Evolutionary conservation across 495 filamentous ascomycete genomes (phyloP).

Genomic region (Aspergillus steynii): DNA sequence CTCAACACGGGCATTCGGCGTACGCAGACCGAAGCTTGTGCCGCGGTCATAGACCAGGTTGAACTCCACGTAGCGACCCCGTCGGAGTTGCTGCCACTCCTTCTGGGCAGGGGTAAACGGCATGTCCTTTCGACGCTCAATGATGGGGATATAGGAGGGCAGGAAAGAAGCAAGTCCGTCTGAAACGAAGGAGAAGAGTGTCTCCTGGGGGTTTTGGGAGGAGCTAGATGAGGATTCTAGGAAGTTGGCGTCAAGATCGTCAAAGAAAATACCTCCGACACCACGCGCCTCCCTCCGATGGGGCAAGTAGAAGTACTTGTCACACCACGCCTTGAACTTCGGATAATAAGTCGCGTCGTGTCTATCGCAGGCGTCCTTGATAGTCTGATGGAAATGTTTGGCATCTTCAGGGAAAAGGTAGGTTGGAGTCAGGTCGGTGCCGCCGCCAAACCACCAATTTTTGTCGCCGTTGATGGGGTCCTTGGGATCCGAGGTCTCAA

Average conservation of each 20-base stretch:
- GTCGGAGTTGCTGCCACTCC: slow-evolving; percentile 92
- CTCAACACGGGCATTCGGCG: slow-evolving; percentile 87
- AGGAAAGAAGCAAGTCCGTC: slow-evolving; percentile 83
- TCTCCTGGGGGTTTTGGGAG: slow-evolving; percentile 80
- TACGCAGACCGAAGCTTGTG: slow-evolving; percentile 91
- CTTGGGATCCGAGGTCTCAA: slow-evolving; percentile 74
- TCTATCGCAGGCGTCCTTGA: slow-evolving; percentile 91
- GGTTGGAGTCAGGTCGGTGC: slow-evolving; percentile 87
- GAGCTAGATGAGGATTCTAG: slow-evolving; percentile 43
- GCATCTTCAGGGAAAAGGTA: slow-evolving; percentile 98
- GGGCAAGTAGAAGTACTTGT: slow-evolving; percentile 92
- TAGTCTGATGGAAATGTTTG: slow-evolving; percentile 90
- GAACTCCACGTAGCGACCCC: slow-evolving; percentile 96
- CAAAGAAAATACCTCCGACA: slow-evolving; percentile 97
- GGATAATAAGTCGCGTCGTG: slow-evolving; percentile 93
- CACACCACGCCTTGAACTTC: slow-evolving; percentile 97
- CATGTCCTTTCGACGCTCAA: slow-evolving; percentile 87
- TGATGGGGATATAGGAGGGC: slow-evolving; percentile 87
- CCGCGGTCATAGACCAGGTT: slow-evolving; percentile 97
- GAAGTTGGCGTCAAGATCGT: slow-evolving; percentile 80
- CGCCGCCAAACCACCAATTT: slow-evolving; percentile 97
- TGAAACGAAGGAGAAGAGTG: slow-evolving; percentile 88
- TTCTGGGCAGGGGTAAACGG: slow-evolving; percentile 81
- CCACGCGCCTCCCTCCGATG: slow-evolving; percentile 89
- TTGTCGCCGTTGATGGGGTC: slow-evolving; percentile 66